Conservation (phyloP, 768 basidiomycete species). For the Boletus sp. region DNA sequence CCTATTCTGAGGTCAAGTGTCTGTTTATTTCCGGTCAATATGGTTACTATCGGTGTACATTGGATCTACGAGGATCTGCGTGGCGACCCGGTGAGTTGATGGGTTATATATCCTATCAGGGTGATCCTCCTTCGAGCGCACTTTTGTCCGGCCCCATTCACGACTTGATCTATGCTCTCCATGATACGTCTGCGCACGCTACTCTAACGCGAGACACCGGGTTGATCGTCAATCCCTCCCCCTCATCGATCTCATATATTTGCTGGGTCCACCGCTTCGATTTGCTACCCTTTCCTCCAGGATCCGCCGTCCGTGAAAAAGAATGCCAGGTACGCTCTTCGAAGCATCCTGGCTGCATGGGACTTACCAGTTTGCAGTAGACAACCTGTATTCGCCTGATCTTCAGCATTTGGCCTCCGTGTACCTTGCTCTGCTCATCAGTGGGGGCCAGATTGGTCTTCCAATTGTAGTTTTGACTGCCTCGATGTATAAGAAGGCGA, state of each 20-base stretch:
- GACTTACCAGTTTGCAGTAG: conserved; percentile 5
- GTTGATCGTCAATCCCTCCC: neutral
- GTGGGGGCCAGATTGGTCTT: conserved; percentile 52
- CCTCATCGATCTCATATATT: conserved; percentile 1
- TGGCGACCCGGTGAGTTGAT: conserved; percentile 6
- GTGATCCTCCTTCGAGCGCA: conserved; percentile 7
- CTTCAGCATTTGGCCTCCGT: conserved; percentile 32
- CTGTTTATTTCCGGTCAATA: conserved; percentile 6
- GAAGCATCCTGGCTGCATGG: neutral
- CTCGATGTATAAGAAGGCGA: conserved; percentile 39
- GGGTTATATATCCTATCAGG: conserved; percentile 28
- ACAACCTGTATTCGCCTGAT: conserved; percentile 13
- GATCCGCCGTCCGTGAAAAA: neutral
- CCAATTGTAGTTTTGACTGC: conserved; percentile 48
- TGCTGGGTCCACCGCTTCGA: neutral
- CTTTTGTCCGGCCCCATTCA: conserved; percentile 4
- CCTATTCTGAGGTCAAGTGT: conserved; percentile 9
- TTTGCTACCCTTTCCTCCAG: neutral
- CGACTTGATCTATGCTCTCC: conserved; percentile 5
- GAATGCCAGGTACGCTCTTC: conserved; percentile 18
- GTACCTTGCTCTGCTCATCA: conserved; percentile 46
- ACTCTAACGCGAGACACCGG: conserved; percentile 5
- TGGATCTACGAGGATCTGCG: conserved; percentile 19
- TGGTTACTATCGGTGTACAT: neutral
- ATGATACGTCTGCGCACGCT: conserved; percentile 4